A percentile compares a stretch with the other conserved stretches of the same genome.
Evolutionary conservation across 1,139 yeast genomes (phyloP).

Genomic region (Nakaseomyces sp.): DNA sequence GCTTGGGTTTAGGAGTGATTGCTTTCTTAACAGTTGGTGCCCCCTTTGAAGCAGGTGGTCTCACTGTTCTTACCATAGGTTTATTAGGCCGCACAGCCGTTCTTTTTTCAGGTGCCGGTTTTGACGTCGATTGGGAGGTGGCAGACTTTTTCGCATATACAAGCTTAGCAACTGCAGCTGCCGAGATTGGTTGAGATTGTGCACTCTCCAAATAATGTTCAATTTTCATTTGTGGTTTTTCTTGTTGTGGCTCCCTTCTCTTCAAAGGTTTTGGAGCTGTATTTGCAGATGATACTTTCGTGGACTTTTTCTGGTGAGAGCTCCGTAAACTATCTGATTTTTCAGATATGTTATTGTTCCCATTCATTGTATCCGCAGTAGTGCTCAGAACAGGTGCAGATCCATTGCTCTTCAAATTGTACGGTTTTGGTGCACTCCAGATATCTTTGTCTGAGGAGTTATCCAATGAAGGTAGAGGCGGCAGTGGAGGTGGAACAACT

Average conservation of each 20-base stretch:
- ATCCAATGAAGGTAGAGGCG: slow-evolving; percentile 1
- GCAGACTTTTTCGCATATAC: slow-evolving; percentile 8
- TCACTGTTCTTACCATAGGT: background rate
- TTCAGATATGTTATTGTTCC: background rate
- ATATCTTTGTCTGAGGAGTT: background rate
- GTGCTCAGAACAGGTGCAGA: background rate
- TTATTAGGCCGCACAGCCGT: background rate
- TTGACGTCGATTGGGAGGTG: background rate
- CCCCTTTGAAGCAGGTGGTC: slow-evolving; percentile 1
- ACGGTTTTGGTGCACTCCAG: background rate
- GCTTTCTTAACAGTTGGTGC: slow-evolving; percentile 6
- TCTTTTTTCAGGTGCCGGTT: background rate
- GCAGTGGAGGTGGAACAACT: slow-evolving; percentile 1
- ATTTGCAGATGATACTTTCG: background rate
- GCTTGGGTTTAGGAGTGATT: background rate
- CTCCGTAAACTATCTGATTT: background rate
- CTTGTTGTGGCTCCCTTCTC: background rate
- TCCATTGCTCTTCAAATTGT: background rate
- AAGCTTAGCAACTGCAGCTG: slow-evolving; percentile 11
- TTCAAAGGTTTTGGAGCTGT: background rate
- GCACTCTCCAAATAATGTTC: slow-evolving; percentile 5
- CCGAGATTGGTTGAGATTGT: slow-evolving; percentile 9
- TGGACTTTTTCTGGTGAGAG: background rate
- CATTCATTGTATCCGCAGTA: background rate
- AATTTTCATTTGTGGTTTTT: background rate